Base-by-base conservation (phyloP, 2,329 filamentous ascomycete genomes). In the Diaporthe humulicola region DNA sequence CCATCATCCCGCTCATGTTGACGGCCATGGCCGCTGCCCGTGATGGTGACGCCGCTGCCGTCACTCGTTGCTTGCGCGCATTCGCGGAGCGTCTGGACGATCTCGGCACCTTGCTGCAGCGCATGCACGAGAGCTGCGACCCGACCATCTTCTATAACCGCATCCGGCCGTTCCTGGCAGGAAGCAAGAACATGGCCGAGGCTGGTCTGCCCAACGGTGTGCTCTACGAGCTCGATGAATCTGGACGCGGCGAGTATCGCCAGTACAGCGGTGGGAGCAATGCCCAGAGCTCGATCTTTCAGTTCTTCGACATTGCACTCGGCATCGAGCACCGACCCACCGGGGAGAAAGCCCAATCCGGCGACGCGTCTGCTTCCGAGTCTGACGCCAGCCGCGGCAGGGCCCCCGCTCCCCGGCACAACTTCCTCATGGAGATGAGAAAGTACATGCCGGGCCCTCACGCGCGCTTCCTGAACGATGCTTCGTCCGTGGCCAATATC, bases 401-500 rank as follows among this genome's bases (percentile, higher is more conserved):
- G 71, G 81, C 84, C 1, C 85, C 87, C 48, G 86, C 89, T 33
- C 88, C 91, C 7, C 88, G 90, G 54, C 92, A 98, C 85, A 97
- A 97, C 80, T 99, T 99, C 85, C 96, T 99, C 81, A 92, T 94
- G 81, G 97, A 99, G 78, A 99, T 99, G 97, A 93, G 96, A 74
- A 90, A 90, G 60, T 99, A 99, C 85, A 99, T 99, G 97, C 97
- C 97, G 0, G 96, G 95, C 0, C 91, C 94, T 0, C 97, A 99
- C 81, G 93, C 95, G 4, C 92, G 94, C 54, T 99, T 99, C 85
- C 88, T 99, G 4, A 90, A 94, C 77, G 93, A 97, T 77, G 92
- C 98, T 17, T 88, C 91, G 67, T 87, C 87, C 22, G 92, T 98
- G 5, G 92, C 96, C 78, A 98, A 98, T 81, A 95, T 99, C 78